A percentile compares a stretch with the other conserved stretches of the same genome.
Evolutionary conservation across 345 rosid species (phyloP).

Genomic region (Isatis tinctoria): DNA sequence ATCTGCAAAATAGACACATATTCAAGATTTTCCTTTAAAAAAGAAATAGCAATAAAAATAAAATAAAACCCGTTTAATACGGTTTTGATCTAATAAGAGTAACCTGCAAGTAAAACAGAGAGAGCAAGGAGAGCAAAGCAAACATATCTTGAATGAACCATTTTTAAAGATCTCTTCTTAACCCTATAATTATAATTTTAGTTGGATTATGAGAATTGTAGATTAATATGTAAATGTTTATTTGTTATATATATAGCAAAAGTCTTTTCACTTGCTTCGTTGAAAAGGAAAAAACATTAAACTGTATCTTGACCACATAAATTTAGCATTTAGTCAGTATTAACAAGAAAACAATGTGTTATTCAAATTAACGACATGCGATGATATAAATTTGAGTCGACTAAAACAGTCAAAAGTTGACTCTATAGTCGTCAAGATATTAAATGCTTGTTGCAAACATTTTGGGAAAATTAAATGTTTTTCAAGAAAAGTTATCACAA

Average conservation of each 20-base stretch:
- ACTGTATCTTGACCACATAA: background rate
- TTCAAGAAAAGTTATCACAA: background rate
- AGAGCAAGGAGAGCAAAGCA: slow-evolving; percentile 7
- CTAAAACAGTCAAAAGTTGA: background rate
- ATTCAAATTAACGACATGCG: background rate
- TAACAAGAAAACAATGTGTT: background rate
- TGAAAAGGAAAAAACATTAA: background rate
- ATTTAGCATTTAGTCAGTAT: background rate
- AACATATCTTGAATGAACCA: background rate
- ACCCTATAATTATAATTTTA: background rate
- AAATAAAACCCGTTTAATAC: background rate
- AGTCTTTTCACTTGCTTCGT: background rate
- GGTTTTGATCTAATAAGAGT: background rate
- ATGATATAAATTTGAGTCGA: background rate
- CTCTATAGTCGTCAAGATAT: background rate
- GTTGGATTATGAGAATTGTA: background rate
- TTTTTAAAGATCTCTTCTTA: background rate
- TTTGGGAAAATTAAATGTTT: background rate
- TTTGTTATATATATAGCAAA: background rate
- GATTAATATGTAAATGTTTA: background rate
- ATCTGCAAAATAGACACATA: background rate
- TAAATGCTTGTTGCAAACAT: background rate
- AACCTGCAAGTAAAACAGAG: slow-evolving; percentile 10
- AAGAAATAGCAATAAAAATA: background rate
- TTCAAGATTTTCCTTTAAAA: background rate